Base-by-base conservation (phyloP, 805 yeast genomes). In the Scheffersomyces amazonensis region DNA sequence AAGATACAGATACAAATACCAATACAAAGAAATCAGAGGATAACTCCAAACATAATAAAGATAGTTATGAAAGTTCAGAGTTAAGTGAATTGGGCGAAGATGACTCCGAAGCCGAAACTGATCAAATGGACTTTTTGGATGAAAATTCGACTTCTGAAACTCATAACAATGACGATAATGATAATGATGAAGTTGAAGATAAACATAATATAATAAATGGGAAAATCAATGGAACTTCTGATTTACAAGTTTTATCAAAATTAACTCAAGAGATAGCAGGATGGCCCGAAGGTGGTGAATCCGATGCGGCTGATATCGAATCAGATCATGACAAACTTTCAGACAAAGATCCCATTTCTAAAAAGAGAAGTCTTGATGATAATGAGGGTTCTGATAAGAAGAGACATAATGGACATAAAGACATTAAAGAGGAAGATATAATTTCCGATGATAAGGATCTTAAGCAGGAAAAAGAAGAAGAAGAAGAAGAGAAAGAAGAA, bases 51-150 rank as follows among this genome's bases (percentile, higher is more conserved):
- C 16, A 20, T 16, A 18, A 32, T 21, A 53, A 50, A 36, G 63
- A 53, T 41, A 53, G 46, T 36, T 62, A 60, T 48, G 72, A 66
- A 30, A 66, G 71, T 50, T 64, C 70, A 7, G 75, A 69, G 41
- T 54, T 69, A 32, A 66, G 73, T 29, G 85, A 78, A 39, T 58
- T 78, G 44, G 80, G 76, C 34, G 83, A 78, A 37, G 69, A 77
- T 40, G 80, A 73, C 39, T 83, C 93, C 12, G 96, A 89, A 60
- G 96, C 93, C 13, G 97, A 89, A 56, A 89, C 97, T 0, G 96
- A 89, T 54, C 83, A 78, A 50, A 79, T 88, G 87, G 91, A 80
- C 42, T 68, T 64, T 42, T 54, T 71, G 43, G 72, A 69, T 16
- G 69, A 64, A 39, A 62, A 44, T 56, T 27, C 30, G 15, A 24